Evolutionary conservation across 805 yeast species (phyloP).

Genomic region (Starmera dryadoides): DNA sequence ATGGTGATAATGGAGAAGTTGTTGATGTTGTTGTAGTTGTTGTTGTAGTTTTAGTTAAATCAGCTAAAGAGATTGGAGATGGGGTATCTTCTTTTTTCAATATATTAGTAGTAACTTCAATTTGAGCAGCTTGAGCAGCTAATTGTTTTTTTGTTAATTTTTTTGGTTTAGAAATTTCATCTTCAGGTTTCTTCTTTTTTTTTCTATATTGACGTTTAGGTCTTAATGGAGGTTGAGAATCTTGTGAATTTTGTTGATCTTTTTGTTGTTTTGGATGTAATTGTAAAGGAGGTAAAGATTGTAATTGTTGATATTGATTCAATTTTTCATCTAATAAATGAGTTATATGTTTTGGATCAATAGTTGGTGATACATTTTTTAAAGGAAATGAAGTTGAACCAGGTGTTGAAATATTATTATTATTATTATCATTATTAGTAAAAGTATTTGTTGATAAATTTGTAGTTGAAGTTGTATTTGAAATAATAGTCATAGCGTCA

Average conservation of each 20-base stretch:
- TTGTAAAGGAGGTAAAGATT: background rate
- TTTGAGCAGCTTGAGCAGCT: background rate
- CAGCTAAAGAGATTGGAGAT: slow-evolving; percentile 15
- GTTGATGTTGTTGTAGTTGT: background rate
- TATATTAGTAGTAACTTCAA: background rate
- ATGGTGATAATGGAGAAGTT: slow-evolving; percentile 6
- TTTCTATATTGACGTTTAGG: slow-evolving; percentile 16
- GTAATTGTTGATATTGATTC: background rate
- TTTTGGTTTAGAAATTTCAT: background rate
- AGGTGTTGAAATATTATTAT: background rate
- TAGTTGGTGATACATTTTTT: slow-evolving; percentile 15
- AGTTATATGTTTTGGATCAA: slow-evolving; percentile 17
- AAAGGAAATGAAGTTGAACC: slow-evolving; percentile 6
- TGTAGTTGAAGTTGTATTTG: background rate
- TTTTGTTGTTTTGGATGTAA: background rate
- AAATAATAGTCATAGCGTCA: background rate
- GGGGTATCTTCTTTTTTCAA: slow-evolving; percentile 12
- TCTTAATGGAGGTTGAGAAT: background rate
- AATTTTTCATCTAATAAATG: background rate
- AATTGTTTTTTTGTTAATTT: slow-evolving; percentile 5
- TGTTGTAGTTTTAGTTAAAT: background rate
- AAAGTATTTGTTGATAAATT: background rate
- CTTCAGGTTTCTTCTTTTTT: slow-evolving; percentile 11
- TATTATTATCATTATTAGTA: background rate
- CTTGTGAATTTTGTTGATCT: background rate